phyloP scores from a whole-genome alignment of 108 stramenopile genomes.

The Cyclotella atomus region DNA sequence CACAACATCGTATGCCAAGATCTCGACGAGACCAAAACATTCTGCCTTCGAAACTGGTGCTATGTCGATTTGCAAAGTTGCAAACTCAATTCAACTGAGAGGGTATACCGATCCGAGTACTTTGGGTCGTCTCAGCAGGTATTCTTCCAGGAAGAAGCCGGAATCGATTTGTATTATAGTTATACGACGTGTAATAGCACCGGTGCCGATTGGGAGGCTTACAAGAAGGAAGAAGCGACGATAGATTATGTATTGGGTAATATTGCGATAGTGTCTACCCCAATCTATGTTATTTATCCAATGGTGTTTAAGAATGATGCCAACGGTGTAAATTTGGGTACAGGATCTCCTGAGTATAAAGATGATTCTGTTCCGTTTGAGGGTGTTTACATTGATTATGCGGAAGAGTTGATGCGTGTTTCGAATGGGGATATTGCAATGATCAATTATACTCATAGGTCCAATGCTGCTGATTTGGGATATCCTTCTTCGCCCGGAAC shows the following conservation, averaged over 20 bases:
- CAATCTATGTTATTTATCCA: neutral
- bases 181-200: slow-evolving; percentile 34
- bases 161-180: slow-evolving; percentile 12
- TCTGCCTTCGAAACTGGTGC: slow-evolving; percentile 23
- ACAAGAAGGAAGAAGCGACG: neutral
- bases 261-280: neutral
- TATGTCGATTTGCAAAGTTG: slow-evolving; percentile 23
- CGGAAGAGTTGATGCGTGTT: neutral
- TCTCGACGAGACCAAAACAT: neutral
- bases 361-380: slow-evolving; percentile 8
- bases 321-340: neutral
- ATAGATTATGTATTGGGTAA: neutral
- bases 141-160: neutral
- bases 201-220: neutral
- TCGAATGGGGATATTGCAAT: slow-evolving; percentile 25
- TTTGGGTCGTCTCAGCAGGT: neutral
- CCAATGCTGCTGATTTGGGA: neutral
- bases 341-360: neutral
- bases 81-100: slow-evolving; percentile 8
- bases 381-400: slow-evolving; percentile 16
- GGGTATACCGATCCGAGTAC: slow-evolving; percentile 3
- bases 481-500: slow-evolving; percentile 3
- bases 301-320: neutral
- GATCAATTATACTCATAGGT: slow-evolving; percentile 21
- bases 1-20: slow-evolving; percentile 10